phyloP scores from a whole-genome alignment of 1,284 basidiomycete genomes.

The Trichosporon faecale region DNA sequence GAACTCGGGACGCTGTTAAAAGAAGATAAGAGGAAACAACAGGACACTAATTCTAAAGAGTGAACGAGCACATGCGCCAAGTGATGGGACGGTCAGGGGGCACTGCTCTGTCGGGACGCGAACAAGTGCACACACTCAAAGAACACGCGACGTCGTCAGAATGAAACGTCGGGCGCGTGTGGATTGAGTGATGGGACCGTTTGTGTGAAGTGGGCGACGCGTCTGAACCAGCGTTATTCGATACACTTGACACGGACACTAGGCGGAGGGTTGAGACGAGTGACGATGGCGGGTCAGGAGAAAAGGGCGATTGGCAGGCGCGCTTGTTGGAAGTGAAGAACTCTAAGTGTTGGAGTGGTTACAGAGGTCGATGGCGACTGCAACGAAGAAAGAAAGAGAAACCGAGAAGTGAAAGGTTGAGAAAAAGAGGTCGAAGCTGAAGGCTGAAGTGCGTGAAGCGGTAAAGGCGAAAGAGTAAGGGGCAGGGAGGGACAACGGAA shows the following conservation, averaged over 20 bases:
- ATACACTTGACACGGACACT: not conserved
- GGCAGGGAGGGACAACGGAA: slow-evolving; percentile 6
- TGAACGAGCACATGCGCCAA: not conserved
- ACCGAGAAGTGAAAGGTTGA: not conserved
- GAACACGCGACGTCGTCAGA: not conserved
- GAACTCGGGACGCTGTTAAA: not conserved
- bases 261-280: not conserved
- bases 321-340: not conserved
- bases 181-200: not conserved
- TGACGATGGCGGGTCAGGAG: not conserved
- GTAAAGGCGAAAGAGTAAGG: not conserved
- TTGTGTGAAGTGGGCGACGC: not conserved
- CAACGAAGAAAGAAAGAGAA: not conserved
- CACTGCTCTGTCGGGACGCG: not conserved
- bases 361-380: not conserved
- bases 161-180: not conserved
- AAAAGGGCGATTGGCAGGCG: slow-evolving; percentile 8
- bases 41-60: slow-evolving; percentile 5
- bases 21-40: not conserved
- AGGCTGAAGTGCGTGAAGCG: not conserved
- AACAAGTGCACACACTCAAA: not conserved
- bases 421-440: not conserved
- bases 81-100: not conserved
- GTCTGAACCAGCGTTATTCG: not conserved
- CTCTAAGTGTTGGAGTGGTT: not conserved